Base-by-base conservation (phyloP, 345 rosid genomes). In the Cochlearia excelsa region DNA sequence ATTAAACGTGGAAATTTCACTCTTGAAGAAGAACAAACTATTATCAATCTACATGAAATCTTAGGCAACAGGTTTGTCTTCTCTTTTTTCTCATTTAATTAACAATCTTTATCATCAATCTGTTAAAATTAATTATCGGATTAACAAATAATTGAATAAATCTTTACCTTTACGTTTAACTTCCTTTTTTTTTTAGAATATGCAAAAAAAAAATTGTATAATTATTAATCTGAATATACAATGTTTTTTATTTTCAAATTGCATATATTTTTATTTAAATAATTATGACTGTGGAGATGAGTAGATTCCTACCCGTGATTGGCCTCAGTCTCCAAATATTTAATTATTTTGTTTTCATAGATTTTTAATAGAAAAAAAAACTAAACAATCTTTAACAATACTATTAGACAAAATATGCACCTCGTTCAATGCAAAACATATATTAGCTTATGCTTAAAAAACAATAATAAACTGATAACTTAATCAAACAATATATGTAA, bases 1-100 rank as follows among this genome's bases (percentile, higher is more conserved):
- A 88, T 88, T 26, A 88, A 88, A 72, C 69, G 92, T 61, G 95
- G 92, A 31, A 88, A 88, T 59, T 88, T 88, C 60, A 81, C 74
- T 58, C 63, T 62, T 38, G 87, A 83, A 76, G 95, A 88, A 70
- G 95, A 88, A 53, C 79, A 85, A 6, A 71, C 86, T 50, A 81
- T 88, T 52, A 78, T 87, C 71, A 54, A 81, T 10, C 62, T 84
- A 35, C 92, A 87, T 66, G 70, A 80, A 60, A 41, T 46, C 67
- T 49, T 84, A 0, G 91, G 95, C 34, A 84, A 87, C 54, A 84
- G 82, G 91, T 84, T 61, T 6, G 72, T 55, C 41, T 37, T 35
- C 7, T 56, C 39, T 30, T 2, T 23, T 40, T 2, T 40, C 30
- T 48, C 3, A 4, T 28, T 26, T 6, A 9, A n/a, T 6, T 7